Evolutionary conservation across 1,139 yeast genomes (phyloP).

Genomic region (Geotrichum candidum): DNA sequence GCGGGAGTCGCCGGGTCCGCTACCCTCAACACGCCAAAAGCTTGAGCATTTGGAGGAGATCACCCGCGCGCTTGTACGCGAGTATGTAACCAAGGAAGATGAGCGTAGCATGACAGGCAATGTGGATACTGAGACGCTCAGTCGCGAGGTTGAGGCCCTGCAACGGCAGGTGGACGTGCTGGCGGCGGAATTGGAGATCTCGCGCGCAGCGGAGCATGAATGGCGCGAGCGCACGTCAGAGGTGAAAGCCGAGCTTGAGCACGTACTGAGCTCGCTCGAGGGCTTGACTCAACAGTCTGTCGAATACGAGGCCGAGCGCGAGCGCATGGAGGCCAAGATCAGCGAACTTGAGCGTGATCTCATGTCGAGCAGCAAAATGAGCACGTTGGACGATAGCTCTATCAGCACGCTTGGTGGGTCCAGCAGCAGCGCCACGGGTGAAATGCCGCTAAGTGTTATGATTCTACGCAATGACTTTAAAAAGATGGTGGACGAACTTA

Average conservation of each 20-base stretch:
- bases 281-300: conserved; percentile 37
- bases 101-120: neutral
- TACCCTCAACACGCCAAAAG: conserved; percentile 11
- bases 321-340: conserved; percentile 28
- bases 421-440: neutral
- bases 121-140: neutral
- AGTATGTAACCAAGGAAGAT: conserved; percentile 6
- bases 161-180: conserved; percentile 19
- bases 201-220: conserved; percentile 28
- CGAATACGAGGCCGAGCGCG: conserved; percentile 34
- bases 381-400: conserved; percentile 10
- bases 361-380: conserved; percentile 24
- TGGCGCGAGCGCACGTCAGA: conserved; percentile 33
- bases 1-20: conserved; percentile 10
- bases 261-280: conserved; percentile 32
- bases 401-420: neutral
- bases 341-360: conserved; percentile 20
- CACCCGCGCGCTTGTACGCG: conserved; percentile 6
- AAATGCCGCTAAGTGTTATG: conserved; percentile 28
- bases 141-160: neutral
- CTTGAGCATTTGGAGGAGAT: conserved; percentile 10
- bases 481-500: conserved; percentile 58
- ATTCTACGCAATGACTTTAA: conserved; percentile 65
- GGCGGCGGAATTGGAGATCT: conserved; percentile 26
- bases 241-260: conserved; percentile 31